Evolutionary conservation across 129 eudicot genomes (phyloP), one percentile per base, ranked within the genome.

Genomic region (Flaveria bidentis): DNA sequence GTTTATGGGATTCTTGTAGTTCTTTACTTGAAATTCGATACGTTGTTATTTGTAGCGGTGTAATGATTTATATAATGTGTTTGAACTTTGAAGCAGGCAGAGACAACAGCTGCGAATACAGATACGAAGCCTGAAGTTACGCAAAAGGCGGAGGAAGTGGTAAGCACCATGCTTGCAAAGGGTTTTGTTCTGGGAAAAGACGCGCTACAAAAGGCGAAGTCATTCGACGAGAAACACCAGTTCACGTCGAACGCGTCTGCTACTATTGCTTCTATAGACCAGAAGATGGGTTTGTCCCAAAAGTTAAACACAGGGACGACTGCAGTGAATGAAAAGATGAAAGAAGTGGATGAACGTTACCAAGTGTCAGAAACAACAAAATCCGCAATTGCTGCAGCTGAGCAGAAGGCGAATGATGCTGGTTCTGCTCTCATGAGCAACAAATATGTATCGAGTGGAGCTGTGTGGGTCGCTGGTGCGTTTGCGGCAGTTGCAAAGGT

Each of bases 91-190:
- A 66, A 83, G 86, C 80, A 78, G 74, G 20, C 39, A 14, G 83
- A 80, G 74, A 22, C 85, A 60, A 63, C 65, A 4, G 36, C 53
- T 47, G 30, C 76, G 4, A 17, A 53, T 15, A 51, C 18, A 51
- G 74, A 42, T 53, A 17, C 1, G 8, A 17, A n/a, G 6, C 23
- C 5, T 30, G 33, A 46, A 63, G 86, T 85, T 36, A 79, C 82
- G n/a, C 70, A 74, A n/a, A 91, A 83, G 60, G 86, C 97, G 0
- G 97, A 88, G 73, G 91, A 91, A 52, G 93, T 86, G 11, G 97
- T 91, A 33, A 91, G 94, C 86, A 80, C 84, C 51, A 88, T 91
- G 94, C 94, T 91, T 1, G 93, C 97, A 39, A 88, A 81, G 83
- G 97, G 97, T 57, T 88, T 78, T 50, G 77, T 83, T 73, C 70